Evolutionary conservation across 176 grass and related monocot genomes (phyloP), one percentile per base, ranked within the genome.

Genomic region (Oryza meyeriana): DNA sequence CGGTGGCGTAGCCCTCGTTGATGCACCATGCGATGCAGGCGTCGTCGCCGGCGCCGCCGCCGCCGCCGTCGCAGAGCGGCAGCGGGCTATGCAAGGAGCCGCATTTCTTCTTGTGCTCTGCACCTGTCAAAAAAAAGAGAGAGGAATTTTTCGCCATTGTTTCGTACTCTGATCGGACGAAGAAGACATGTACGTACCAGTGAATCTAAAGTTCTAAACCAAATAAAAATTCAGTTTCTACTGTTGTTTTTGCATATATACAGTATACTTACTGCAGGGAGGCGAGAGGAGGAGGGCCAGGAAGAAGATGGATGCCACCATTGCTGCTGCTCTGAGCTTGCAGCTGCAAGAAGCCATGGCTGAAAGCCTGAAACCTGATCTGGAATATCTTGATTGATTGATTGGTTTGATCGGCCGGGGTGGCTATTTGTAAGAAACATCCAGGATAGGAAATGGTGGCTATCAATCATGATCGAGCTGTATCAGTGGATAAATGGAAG

Each of bases 1-100:
- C 77, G 6, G 29, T 79, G 41, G 42, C 77, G 63, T n/a, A 79
- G 61, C 64, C 42, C 20, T 79, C 63, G 29, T 45, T 67, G 39
- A 79, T 33, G 77, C 77, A 67, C 62, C 40, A 26, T 12, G 62
- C 20, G 77, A 42, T 20, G 77, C 63, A 79, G 41, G 28, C 28
- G 63, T 79, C 77, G 12, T 5, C 47, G 41, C 41, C 47, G 38
- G 1, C 0, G 31, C 22, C 31, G 32, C 5, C 26, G 3, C 29
- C 39, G 62, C 25, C 18, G 31, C 5, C 25, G 11, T 41, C 40
- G 63, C 64, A 24, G 17, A 66, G 25, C 41, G 28, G 40, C 28
- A 34, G 10, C 12, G 77, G 18, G 20, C 12, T 24, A 2, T 28
- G 26, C 10, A 30, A 10, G 0, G 9, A 18, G 9, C 61, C 62